Percentiles rank a stretch among this genome's conserved stretches.
Conservation (phyloP, 345 rosid species). For the Salix suchowensis region DNA sequence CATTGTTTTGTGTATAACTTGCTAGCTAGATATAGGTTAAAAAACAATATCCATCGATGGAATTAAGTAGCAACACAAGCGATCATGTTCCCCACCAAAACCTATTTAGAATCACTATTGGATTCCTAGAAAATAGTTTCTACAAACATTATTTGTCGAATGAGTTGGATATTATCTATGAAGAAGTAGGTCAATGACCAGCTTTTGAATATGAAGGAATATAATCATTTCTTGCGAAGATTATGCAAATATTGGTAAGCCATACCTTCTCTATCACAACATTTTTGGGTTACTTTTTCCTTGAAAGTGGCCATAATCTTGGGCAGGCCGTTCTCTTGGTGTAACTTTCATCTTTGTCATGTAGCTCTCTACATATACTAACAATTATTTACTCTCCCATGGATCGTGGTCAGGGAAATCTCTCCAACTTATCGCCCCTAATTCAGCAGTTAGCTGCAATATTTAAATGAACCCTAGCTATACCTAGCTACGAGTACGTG, state of each 20-base stretch:
- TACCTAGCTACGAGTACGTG: not conserved
- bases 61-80: not conserved
- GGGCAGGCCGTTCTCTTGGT: not conserved
- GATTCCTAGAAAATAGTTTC: too few species aligned
- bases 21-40: too few species aligned
- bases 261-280: not conserved
- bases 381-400: not conserved
- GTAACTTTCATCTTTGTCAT: not conserved
- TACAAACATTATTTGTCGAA: not conserved
- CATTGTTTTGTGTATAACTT: not conserved
- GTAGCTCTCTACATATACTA: not conserved
- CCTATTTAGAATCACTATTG: too few species aligned
- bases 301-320: slow-evolving; percentile 4
- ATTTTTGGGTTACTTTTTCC: not conserved
- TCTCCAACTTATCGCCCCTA: not conserved
- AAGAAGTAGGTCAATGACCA: not conserved
- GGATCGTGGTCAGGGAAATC: not conserved
- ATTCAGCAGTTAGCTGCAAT: not conserved
- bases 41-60: not conserved
- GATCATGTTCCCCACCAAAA: too few species aligned
- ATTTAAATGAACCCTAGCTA: not conserved
- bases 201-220: not conserved
- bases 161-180: not conserved
- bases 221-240: not conserved
- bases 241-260: not conserved